phyloP scores from a whole-genome alignment of 2,329 filamentous ascomycete species.

The Pestalotiopsis sp. region DNA sequence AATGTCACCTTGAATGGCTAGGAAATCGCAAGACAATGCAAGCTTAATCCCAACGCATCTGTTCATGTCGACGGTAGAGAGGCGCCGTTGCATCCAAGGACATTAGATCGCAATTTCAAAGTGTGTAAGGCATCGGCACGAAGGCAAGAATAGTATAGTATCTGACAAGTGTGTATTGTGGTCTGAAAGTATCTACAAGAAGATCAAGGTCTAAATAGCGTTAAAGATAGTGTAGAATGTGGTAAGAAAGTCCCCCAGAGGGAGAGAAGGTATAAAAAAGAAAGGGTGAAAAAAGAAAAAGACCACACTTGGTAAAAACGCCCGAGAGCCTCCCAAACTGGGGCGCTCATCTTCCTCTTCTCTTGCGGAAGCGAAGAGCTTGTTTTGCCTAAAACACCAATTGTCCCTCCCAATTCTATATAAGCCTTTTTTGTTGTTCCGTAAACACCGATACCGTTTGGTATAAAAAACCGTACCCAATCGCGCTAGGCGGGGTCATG shows the following conservation, averaged over 20 bases:
- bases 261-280: neutral
- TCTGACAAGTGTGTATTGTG: neutral
- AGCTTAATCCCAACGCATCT: neutral
- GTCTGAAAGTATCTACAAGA: neutral
- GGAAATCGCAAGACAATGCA: neutral
- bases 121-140: neutral
- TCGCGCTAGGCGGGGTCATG: slow-evolving; percentile 11
- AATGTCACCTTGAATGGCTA: neutral
- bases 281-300: neutral
- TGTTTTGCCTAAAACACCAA: slow-evolving; percentile 2
- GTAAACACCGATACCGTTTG: slow-evolving; percentile 19
- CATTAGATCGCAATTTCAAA: neutral
- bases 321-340: neutral
- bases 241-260: neutral
- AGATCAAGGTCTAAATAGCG: neutral
- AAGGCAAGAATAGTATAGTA: neutral
- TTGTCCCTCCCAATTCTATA: slow-evolving; percentile 8
- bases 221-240: neutral
- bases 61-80: neutral
- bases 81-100: neutral
- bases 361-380: neutral
- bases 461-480: slow-evolving; percentile 2
- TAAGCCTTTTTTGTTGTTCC: slow-evolving; percentile 26
- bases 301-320: neutral
- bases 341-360: neutral